These are phyloP conservation scores for Elasticomyces elasticus DNA, from an alignment of 495 filamentous ascomycete species.

Conservation along the genomic window DNA sequence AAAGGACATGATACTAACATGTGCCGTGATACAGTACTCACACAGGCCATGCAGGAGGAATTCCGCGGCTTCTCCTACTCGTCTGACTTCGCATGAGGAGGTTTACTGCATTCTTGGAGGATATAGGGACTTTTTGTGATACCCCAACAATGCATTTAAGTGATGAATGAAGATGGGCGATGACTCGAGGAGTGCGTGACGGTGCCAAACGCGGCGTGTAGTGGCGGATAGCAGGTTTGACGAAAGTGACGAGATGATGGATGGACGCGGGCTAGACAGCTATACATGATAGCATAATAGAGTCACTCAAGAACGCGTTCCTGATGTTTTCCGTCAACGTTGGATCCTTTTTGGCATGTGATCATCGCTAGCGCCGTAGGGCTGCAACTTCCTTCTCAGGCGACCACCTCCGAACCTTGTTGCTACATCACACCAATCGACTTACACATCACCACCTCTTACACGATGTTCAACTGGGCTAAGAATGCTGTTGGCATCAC, in stretches of 20 bases:
- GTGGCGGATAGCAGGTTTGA: no score
- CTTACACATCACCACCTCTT: not conserved
- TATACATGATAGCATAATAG: no score
- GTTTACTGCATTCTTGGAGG: not conserved
- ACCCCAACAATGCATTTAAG: no score
- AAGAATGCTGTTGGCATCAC: slow-evolving; percentile 78
- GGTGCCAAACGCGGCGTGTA: no score
- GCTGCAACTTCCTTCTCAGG: not conserved
- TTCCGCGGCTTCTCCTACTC: slow-evolving; percentile 99
- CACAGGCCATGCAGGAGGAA: slow-evolving; percentile 98
- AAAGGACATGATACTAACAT: not conserved
- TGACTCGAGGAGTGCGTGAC: no score
- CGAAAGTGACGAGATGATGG: no score
- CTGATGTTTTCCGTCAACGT: no score
- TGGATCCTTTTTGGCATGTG: not conserved
- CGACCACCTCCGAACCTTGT: not conserved
- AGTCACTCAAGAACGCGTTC: no score
- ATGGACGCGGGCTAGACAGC: no score
- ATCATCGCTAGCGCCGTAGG: not conserved
- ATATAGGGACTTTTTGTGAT: not conserved
- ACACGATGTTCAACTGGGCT: slow-evolving; percentile 54
- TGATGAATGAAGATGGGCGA: no score
- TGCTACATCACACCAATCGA: not conserved
- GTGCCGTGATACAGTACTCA: slow-evolving; percentile 55
- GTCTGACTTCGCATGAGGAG: slow-evolving; percentile 51